phyloP scores from a whole-genome alignment of 345 rosid genomes.

The Noccaea caerulescens region DNA sequence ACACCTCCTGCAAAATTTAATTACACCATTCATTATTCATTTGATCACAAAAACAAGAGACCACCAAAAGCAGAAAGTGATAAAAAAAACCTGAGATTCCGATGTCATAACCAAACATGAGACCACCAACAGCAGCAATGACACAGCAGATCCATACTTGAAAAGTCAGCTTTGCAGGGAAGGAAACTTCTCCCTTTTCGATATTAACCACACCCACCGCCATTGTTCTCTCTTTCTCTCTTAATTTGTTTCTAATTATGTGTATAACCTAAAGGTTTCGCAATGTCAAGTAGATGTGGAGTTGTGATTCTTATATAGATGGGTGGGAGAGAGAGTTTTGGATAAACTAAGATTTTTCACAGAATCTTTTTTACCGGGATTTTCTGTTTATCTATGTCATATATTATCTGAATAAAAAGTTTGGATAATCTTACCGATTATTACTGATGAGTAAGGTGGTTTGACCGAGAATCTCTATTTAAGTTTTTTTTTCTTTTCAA shows the following conservation, averaged over 20 bases:
- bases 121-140: slow-evolving; percentile 73
- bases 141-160: slow-evolving; percentile 51
- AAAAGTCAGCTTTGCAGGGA: slow-evolving; percentile 37
- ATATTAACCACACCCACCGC: slow-evolving; percentile 9
- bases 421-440: too few species aligned
- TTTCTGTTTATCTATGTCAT: not conserved
- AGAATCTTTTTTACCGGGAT: not conserved
- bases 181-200: slow-evolving; percentile 22
- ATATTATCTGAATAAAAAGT: too few species aligned
- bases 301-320: slow-evolving; percentile 25
- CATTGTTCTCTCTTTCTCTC: slow-evolving; percentile 9
- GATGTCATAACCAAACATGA: slow-evolving; percentile 72
- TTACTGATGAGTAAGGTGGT: too few species aligned
- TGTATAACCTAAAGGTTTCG: not conserved
- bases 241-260: not conserved
- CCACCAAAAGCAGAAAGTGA: not conserved
- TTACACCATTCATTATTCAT: not conserved
- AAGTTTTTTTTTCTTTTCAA: too few species aligned
- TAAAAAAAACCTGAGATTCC: slow-evolving; percentile 57
- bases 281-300: not conserved
- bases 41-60: not conserved
- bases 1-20: slow-evolving; percentile 63
- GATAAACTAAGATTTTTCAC: slow-evolving; percentile 1
- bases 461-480: too few species aligned
- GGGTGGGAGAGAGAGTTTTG: not conserved